Base-by-base conservation (phyloP, 2,329 filamentous ascomycete species). In the Neurospora sp. region DNA sequence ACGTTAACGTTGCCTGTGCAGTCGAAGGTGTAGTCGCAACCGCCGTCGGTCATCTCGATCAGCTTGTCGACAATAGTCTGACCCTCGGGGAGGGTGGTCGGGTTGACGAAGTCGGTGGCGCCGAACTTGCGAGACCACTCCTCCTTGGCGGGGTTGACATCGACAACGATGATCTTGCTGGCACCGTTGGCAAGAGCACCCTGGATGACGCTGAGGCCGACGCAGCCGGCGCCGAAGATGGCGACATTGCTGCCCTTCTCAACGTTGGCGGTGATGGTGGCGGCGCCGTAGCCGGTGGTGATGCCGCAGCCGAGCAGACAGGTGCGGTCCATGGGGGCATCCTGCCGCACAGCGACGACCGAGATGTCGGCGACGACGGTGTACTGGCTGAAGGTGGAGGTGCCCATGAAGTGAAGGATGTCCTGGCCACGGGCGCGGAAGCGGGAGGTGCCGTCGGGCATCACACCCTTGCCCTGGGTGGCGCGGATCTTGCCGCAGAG, bases 291-390 rank as follows among this genome's bases (percentile, higher is more conserved):
- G 46, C 96, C 96, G 41, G 96, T 99, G 72, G 96, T 99, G 85
- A 99, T 98, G 81, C 96, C 96, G 81, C 96, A 99, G 79, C 96
- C 96, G 68, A 99, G 88, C 82, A 99, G 84, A 82, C 96, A 99
- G 68, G 94, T 97, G 74, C 93, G 90, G 86, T 99, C 96, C 89
- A 97, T 97, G 72, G 93, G 92, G 15, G 96, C 96, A 77, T 97
- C 89, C 71, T 88, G 87, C 76, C 94, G 94, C 75, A 99, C 93
- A 73, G 94, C 91, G 37, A 99, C 96, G 70, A 97, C 96, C 67
- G 94, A 97, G 83, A 99, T 98, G 81, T 99, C 96, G 80, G 96
- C 95, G 43, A 99, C 93, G 74, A 99, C 96, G 70, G 96, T 98
- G 85, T 97, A 99, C 84, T 99, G 96, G 39, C 93, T 97, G 86